phyloP scores from a whole-genome alignment of 768 basidiomycete genomes.

The Lactifluus pinguis region DNA sequence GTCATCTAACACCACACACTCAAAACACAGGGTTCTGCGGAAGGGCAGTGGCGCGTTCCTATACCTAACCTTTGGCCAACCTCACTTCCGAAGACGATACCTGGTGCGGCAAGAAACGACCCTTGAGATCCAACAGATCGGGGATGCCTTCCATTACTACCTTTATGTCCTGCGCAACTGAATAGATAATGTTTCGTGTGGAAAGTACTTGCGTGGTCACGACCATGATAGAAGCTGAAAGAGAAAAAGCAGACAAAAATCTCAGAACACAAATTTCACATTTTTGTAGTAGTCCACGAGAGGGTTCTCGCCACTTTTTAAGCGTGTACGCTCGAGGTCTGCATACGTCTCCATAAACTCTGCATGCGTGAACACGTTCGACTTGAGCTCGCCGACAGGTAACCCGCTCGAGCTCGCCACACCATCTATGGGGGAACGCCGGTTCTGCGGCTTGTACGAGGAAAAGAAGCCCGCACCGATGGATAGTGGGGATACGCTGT shows the following conservation, averaged over 20 bases:
- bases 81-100: slow-evolving; percentile 73
- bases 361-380: slow-evolving; percentile 76
- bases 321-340: slow-evolving; percentile 56
- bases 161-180: slow-evolving; percentile 54
- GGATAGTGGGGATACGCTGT: slow-evolving; percentile 39
- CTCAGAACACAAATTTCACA: slow-evolving; percentile 83
- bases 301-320: slow-evolving; percentile 81
- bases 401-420: slow-evolving; percentile 65
- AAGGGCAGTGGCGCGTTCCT: slow-evolving; percentile 51
- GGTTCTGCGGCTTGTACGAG: slow-evolving; percentile 45
- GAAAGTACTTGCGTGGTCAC: not conserved
- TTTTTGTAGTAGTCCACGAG: slow-evolving; percentile 87
- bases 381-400: slow-evolving; percentile 73
- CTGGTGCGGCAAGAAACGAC: slow-evolving; percentile 46
- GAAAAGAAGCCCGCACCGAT: slow-evolving; percentile 65
- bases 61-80: slow-evolving; percentile 84
- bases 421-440: slow-evolving; percentile 61
- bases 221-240: too few species aligned
- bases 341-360: slow-evolving; percentile 87
- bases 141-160: slow-evolving; percentile 80
- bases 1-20: not conserved
- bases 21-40: slow-evolving; percentile 47
- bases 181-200: not conserved
- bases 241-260: not conserved
- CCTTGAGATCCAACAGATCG: slow-evolving; percentile 60